Evolutionary conservation across 345 rosid genomes (phyloP), one percentile per base, ranked within the genome.

Genomic region (Salix dunnii): DNA sequence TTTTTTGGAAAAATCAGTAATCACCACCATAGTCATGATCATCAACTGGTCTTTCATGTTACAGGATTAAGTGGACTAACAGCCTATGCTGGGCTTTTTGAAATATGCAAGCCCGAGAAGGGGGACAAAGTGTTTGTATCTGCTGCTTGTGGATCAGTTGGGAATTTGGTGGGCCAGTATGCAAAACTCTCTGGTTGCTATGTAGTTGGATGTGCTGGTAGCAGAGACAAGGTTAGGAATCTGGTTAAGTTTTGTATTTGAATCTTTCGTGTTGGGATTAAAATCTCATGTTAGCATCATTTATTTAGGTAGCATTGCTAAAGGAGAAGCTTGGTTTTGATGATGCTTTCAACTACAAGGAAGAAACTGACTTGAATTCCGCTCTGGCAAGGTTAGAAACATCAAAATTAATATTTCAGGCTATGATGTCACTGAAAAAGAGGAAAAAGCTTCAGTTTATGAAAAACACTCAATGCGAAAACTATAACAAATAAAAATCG

Each of bases 311-410:
- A n/a, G 80, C 80, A 35, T 20, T 86, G 80, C 89, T 88, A 0
- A 86, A 82, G 74, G 89, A 84, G 66, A 81, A 82, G 78, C 89
- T 88, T 53, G 88, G 91, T 4, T 88, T 77, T 64, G 86, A 88
- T n/a, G 86, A 86, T 71, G 91, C 86, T 62, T 86, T 88, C 80
- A 88, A 86, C 85, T 88, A 83, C 77, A 86, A 74, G 76, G 85
- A 88, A 75, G 87, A 85, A 80, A 73, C 80, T 33, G 87, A 86
- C 58, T 72, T 85, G 33, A 80, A 73, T 67, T 76, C 86, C 28
- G 42, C 88, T 73, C 88, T 86, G 63, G 72, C 74, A 67, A 83
- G 79, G 90, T 85, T 17, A 14, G 72, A 43, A 21, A 17, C 63
- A 14, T 67, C 42, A 5, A 71, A 3, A 46, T 46, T 27, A 71